Percentiles rank a stretch among this genome's conserved stretches.
Conservation (phyloP, 1,284 basidiomycete genomes). For the Cryptococcus jaspeensis region DNA sequence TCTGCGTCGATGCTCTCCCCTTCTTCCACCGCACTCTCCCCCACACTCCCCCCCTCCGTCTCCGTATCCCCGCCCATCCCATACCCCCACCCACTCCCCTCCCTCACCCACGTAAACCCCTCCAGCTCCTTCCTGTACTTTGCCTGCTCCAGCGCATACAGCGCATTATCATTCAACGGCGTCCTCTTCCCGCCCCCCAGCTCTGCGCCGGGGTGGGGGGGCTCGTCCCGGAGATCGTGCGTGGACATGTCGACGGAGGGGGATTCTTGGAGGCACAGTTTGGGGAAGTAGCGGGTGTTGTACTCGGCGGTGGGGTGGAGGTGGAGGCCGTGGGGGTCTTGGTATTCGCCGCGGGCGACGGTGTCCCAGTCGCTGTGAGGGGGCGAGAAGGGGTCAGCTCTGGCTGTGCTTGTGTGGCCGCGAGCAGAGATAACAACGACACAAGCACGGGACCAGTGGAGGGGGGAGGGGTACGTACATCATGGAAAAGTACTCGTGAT, state of each 20-base stretch:
- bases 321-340: conserved; percentile 91
- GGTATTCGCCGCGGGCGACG: conserved; percentile 38
- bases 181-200: conserved; percentile 15
- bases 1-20: conserved; percentile 1
- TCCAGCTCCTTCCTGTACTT: conserved; percentile 33
- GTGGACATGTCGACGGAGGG: conserved; percentile 56
- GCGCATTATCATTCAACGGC: conserved; percentile 36
- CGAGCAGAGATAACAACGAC: not conserved
- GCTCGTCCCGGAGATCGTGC: conserved; percentile 25
- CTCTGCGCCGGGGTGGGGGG: not conserved
- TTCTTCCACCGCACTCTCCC: conserved; percentile 1
- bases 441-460: no score
- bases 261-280: conserved; percentile 92
- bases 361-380: conserved; percentile 36
- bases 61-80: conserved; percentile 4
- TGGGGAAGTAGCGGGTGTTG: conserved; percentile 97
- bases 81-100: conserved; percentile 6
- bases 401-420: not conserved
- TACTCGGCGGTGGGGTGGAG: conserved; percentile 89
- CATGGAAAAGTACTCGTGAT: conserved; percentile 93
- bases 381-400: no score
- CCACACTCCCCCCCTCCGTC: conserved; percentile 3
- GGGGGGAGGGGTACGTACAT: conserved; percentile 61
- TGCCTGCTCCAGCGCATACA: conserved; percentile 32
- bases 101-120: conserved; percentile 36